Evolutionary conservation across 2,329 filamentous ascomycete genomes (phyloP).

Genomic region (Podosphaera aphanis): DNA sequence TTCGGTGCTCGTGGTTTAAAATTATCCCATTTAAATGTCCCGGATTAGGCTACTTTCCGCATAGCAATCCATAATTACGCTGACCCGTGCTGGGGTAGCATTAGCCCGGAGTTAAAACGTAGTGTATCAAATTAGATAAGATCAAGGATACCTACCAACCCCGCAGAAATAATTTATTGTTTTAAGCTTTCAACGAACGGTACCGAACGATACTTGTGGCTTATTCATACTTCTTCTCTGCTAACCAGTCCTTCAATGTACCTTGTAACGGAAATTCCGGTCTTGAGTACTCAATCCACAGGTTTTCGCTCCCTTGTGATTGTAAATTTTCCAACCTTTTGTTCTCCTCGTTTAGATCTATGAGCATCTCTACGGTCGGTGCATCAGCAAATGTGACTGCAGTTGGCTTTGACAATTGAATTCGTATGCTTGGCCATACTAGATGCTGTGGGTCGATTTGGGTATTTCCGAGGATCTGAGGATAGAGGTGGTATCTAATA

Average conservation of each 20-base stretch:
- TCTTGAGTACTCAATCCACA: background rate
- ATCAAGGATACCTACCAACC: no score
- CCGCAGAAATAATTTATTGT: no score
- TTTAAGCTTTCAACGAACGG: no score
- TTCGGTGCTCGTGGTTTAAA: no score
- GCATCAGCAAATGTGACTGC: conserved; percentile 51
- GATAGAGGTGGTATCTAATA: conserved; percentile 20
- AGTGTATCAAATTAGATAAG: no score
- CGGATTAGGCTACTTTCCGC: no score
- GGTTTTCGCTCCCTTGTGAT: conserved; percentile 2
- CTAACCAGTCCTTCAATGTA: background rate
- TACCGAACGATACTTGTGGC: no score
- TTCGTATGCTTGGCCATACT: conserved; percentile 21
- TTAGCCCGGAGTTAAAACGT: no score
- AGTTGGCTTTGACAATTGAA: conserved; percentile 47
- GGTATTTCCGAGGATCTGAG: background rate
- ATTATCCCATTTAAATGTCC: no score
- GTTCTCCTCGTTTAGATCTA: conserved; percentile 6
- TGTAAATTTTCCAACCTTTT: conserved; percentile 2
- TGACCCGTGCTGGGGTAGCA: no score
- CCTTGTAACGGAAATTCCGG: background rate
- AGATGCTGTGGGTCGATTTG: background rate
- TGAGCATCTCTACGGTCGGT: conserved; percentile 37
- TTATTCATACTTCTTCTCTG: background rate
- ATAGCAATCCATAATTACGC: no score